Evolutionary conservation across 2,329 filamentous ascomycete species (phyloP), one percentile per base, ranked within the genome.

Genomic region (Alternaria conjuncta): DNA sequence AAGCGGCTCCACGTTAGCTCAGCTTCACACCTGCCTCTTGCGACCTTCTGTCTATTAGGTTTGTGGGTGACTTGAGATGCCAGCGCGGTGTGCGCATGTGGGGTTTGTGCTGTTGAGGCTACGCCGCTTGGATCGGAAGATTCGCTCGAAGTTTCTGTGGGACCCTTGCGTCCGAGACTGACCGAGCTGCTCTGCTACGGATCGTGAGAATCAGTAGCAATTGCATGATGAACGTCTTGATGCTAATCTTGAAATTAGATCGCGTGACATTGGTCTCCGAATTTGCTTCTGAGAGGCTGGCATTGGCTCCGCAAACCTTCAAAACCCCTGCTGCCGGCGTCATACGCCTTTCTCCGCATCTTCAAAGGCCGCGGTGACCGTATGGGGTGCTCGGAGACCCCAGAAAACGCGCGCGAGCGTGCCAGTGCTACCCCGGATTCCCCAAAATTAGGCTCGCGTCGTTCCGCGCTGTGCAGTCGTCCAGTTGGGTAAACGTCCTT

Each of bases 371-470:
- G 65, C 63, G 55, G 61, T 60, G 55, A 57, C 30, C 57, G 60
- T 46, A 57, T 53, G 44, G 28, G 41, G 59, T 54, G 57, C 47
- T 57, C 61, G 46, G 57, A 57, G 55, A 65, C 69, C 63, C 61
- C 66, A 68, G 55, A 60, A 32, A 36, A 53, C 36, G 47, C 26
- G 28, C 47, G 47, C 20, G 21, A 53, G 55, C 36, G 45, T 51
- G 46, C 45, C 56, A 57, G 51, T 55, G 50, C 44, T 61, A 66
- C 68, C 71, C 71, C 71, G 60, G 63, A 57, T 68, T 66, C 69
- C 66, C 71, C 68, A 68, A 61, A 57, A 61, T 63, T 55, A 56
- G 59, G 49, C 47, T 64, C 69, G 71, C 68, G 58, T 67, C 65
- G 68, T 71, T 66, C 71, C 71, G 71, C 60, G 47, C 60, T 62